Percentiles rank a stretch among this genome's conserved stretches.
These are phyloP conservation scores for Kalaharituber pfeilii DNA, from an alignment of 2,329 filamentous ascomycete species.

Conservation along the genomic window DNA sequence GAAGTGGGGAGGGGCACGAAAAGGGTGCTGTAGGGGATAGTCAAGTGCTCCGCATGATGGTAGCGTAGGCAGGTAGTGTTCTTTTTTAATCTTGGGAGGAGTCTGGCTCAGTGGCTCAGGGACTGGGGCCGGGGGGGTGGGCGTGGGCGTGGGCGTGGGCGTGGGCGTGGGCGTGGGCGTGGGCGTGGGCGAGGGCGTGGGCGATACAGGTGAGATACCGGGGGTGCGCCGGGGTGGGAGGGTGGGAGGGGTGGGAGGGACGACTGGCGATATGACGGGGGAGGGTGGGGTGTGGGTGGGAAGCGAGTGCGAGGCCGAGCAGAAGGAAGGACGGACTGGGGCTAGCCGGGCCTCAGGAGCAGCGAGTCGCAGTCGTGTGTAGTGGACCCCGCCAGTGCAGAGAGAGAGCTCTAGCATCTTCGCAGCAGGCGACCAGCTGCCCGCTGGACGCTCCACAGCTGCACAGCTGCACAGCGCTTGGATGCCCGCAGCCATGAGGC, in stretches of 20 bases:
- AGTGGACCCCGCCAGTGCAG: too few species aligned
- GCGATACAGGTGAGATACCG: background rate
- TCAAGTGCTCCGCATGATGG: background rate
- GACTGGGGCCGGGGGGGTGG: background rate
- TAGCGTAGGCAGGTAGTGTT: background rate
- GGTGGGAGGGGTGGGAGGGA: background rate
- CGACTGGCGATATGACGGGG: background rate
- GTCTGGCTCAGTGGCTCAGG: background rate
- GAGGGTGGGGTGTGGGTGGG: background rate
- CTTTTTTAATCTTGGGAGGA: too few species aligned
- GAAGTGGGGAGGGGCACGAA: background rate
- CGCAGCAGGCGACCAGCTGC: too few species aligned
- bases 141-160: background rate
- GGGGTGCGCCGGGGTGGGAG: background rate
- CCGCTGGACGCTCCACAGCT: too few species aligned
- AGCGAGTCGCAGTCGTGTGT: too few species aligned
- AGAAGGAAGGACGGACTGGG: too few species aligned
- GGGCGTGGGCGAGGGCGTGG: background rate
- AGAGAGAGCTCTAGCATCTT: too few species aligned
- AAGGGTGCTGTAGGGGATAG: slow-evolving; percentile 1
- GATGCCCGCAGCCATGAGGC: too few species aligned
- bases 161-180: background rate
- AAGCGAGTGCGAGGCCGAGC: background rate
- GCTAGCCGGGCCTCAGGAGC: too few species aligned
- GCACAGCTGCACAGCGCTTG: too few species aligned